A percentile compares a stretch with the other conserved stretches of the same genome.
Conservation (phyloP, 108 stramenopile genomes). For the Craspedostauros australis region DNA sequence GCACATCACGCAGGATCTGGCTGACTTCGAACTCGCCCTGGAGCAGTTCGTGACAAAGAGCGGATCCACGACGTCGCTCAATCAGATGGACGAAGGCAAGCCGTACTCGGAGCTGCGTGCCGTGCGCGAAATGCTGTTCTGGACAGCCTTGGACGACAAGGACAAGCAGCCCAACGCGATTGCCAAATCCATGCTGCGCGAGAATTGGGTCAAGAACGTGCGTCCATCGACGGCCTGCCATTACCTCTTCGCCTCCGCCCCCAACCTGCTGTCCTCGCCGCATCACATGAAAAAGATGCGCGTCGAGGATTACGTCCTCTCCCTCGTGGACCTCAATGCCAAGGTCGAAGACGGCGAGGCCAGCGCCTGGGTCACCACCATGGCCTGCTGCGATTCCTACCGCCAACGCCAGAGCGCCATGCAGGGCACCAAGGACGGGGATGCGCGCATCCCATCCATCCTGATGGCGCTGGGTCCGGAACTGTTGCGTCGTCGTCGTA, state of each 20-base stretch:
- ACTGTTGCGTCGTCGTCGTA: constrained; percentile 54
- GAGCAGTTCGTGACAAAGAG: constrained; percentile 73
- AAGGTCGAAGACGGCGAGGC: constrained; percentile 79
- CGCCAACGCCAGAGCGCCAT: constrained; percentile 65
- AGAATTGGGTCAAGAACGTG: constrained; percentile 77
- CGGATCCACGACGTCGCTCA: constrained; percentile 38
- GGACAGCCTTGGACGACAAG: constrained; percentile 74
- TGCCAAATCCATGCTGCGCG: constrained; percentile 65
- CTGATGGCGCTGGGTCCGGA: constrained; percentile 80
- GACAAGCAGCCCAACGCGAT: constrained; percentile 39
- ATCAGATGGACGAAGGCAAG: constrained; percentile 67
- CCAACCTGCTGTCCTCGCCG: constrained; percentile 68
- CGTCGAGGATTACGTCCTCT: constrained; percentile 67
- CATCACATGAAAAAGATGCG: constrained; percentile 77
- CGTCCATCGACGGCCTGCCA: constrained; percentile 80
- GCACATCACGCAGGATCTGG: constrained; percentile 75
- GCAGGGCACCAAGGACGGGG: constrained; percentile 48
- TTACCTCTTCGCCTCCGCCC: constrained; percentile 78
- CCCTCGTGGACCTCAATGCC: constrained; percentile 64
- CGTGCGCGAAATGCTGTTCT: constrained; percentile 78
- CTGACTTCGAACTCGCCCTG: constrained; percentile 74
- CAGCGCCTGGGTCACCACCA: constrained; percentile 80
- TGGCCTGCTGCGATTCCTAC: constrained; percentile 85
- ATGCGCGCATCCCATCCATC: constrained; percentile 58
- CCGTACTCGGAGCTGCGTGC: constrained; percentile 83